Evolutionary conservation across 768 basidiomycete genomes (phyloP), one percentile per base, ranked within the genome.

Genomic region (Boletus rufocinnamomeus): DNA sequence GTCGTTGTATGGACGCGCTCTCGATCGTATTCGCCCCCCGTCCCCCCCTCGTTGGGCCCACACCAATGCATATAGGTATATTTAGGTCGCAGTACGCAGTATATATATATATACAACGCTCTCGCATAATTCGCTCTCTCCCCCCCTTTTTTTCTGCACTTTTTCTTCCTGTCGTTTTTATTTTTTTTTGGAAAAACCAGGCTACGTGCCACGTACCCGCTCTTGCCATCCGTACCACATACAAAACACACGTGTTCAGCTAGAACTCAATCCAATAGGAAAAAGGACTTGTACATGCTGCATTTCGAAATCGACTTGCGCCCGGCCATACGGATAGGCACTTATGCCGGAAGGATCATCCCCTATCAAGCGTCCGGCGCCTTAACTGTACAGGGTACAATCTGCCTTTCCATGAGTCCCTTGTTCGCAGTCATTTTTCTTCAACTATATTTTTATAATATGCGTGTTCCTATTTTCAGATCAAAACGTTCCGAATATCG

Each of bases 261-360:
- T 41, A 41, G n/a, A 40, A n/a, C 17, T 6, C 11, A 32, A 16
- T 8, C 7, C 38, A 14, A 38, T 10, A 10, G 35, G 6, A 17
- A 5, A 37, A 35, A 37, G 17, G 6, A 17, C 21, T 8, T 4
- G 40, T 41, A 6, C 1, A n/a, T 41, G 10, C 41, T 14, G 19
- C 38, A 50, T 52, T 48, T 52, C 51, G 61, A 50, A 52, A 62
- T 58, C 41, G 11, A 23, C 27, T 63, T 62, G 47, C 61, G 61
- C 62, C 61, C 34, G 10, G 35, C 30, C 50, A 50, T 19, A 41
- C 47, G 59, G 34, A 46, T 17, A 57, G 61, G 40, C 30, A 52
- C 56, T 35, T 35, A 35, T 63, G 51, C 62, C 61, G 61, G 61
- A 63, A 63, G 61, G 61, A 63, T 63, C 61, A 63, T 63, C 56